phyloP scores from a whole-genome alignment of 805 yeast species.

The Teunomyces funiuensis region DNA sequence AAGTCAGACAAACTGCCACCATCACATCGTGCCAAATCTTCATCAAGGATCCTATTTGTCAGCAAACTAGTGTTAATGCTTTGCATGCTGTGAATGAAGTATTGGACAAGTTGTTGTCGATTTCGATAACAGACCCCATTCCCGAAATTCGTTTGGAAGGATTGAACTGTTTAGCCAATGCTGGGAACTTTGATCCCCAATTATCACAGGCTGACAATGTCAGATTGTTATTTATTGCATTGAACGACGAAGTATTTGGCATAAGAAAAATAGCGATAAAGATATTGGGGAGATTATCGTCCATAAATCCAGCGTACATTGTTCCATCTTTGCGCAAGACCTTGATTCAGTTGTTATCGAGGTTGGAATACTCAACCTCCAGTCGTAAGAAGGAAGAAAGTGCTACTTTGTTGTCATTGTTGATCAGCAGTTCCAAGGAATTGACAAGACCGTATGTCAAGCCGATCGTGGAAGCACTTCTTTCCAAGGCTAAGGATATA shows the following conservation, averaged over 20 bases:
- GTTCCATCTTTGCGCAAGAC: slow-evolving; percentile 90
- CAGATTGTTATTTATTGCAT: slow-evolving; percentile 76
- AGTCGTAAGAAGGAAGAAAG: slow-evolving; percentile 82
- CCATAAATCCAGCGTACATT: slow-evolving; percentile 91
- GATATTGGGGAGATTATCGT: slow-evolving; percentile 79
- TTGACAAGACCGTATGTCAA: slow-evolving; percentile 88
- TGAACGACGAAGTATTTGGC: slow-evolving; percentile 86
- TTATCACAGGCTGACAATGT: slow-evolving; percentile 92
- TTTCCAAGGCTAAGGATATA: slow-evolving; percentile 71
- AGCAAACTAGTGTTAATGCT: slow-evolving; percentile 78
- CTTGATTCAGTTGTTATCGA: slow-evolving; percentile 79
- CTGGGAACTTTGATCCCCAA: slow-evolving; percentile 82
- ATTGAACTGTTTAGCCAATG: slow-evolving; percentile 57
- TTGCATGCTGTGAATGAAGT: slow-evolving; percentile 83
- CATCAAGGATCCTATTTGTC: slow-evolving; percentile 77
- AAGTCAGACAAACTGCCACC: slow-evolving; percentile 82
- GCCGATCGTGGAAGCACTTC: slow-evolving; percentile 81
- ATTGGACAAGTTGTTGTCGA: slow-evolving; percentile 71
- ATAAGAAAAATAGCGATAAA: slow-evolving; percentile 76
- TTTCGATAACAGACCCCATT: slow-evolving; percentile 85
- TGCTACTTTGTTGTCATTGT: slow-evolving; percentile 67
- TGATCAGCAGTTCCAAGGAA: slow-evolving; percentile 75
- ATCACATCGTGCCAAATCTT: slow-evolving; percentile 78
- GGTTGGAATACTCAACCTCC: slow-evolving; percentile 77
- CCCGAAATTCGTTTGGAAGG: slow-evolving; percentile 85